Conservation (phyloP, 495 filamentous ascomycete species). For the Xylaria nigripes region DNA sequence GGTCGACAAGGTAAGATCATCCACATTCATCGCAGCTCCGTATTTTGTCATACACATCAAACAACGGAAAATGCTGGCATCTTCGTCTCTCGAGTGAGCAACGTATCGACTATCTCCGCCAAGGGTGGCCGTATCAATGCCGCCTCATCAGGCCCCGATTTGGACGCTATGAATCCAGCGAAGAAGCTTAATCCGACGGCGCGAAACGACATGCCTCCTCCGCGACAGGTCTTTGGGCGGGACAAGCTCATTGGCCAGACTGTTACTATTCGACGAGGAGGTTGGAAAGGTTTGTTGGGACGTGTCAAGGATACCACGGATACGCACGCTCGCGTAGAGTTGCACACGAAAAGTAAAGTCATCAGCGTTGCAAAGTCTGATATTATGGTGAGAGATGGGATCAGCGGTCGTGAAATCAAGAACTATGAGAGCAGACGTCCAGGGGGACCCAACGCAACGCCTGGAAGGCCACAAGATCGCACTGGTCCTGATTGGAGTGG, state of each 20-base stretch:
- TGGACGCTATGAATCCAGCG: constrained; percentile 89
- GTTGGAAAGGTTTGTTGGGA: constrained; percentile 86
- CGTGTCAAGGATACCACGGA: constrained; percentile 92
- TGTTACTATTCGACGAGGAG: constrained; percentile 72
- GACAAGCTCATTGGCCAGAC: constrained; percentile 89
- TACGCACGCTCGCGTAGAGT: constrained; percentile 73
- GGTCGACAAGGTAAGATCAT: constrained; percentile 77
- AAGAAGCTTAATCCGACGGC: constrained; percentile 52
- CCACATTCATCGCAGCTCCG: constrained; percentile 81
- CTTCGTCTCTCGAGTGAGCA: constrained; percentile 77
- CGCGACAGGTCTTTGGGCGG: constrained; percentile 58
- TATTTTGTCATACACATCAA: constrained; percentile 80
- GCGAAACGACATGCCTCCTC: constrained; percentile 62
- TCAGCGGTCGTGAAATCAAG: constrained; percentile 67
- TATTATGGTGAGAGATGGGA: constrained; percentile 71
- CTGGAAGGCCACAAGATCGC: constrained; percentile 33
- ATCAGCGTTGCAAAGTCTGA: constrained; percentile 71
- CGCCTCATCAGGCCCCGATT: constrained; percentile 56
- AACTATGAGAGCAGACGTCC: constrained; percentile 52
- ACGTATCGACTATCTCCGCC: constrained; percentile 79
- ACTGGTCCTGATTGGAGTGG: constrained; percentile 30
- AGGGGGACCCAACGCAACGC: constrained; percentile 44
- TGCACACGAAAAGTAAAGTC: constrained; percentile 85
- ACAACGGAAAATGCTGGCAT: constrained; percentile 82
- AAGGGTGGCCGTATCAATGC: constrained; percentile 67